A percentile compares a stretch with the other conserved stretches of the same genome.
phyloP scores from a whole-genome alignment of 257 asterid species.

The Nicotiana otophora region DNA sequence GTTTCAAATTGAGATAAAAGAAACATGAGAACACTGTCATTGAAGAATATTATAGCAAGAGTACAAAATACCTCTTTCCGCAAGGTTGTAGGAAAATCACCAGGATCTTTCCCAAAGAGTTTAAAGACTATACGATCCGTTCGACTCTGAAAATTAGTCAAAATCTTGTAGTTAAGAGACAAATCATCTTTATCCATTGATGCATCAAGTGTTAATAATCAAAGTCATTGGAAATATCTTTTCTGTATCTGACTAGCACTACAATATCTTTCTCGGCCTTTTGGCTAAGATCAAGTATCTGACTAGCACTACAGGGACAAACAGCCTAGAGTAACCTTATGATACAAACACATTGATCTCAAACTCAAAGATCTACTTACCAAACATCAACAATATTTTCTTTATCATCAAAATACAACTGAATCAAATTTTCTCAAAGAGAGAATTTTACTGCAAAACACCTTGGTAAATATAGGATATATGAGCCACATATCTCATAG shows the following conservation, averaged over 20 bases:
- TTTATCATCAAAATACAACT: background rate
- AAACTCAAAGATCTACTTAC: conserved; percentile 4
- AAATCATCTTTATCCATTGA: background rate
- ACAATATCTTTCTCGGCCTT: background rate
- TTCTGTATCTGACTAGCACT: background rate
- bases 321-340: background rate
- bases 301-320: background rate
- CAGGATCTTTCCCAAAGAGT: conserved; percentile 92
- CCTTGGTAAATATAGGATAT: background rate
- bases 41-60: background rate
- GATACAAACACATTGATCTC: background rate
- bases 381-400: background rate
- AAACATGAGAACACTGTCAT: background rate
- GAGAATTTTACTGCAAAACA: background rate
- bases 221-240: background rate
- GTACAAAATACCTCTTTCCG: conserved; percentile 51
- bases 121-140: conserved; percentile 81
- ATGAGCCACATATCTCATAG: background rate
- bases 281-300: background rate
- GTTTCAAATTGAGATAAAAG: background rate
- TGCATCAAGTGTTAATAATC: background rate
- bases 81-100: conserved; percentile 76
- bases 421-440: background rate
- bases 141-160: conserved; percentile 54
- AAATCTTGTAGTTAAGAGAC: conserved; percentile 4